A percentile compares a stretch with the other conserved stretches of the same genome.
Conservation (phyloP, 768 basidiomycete genomes). For the Boletellus sp. region DNA sequence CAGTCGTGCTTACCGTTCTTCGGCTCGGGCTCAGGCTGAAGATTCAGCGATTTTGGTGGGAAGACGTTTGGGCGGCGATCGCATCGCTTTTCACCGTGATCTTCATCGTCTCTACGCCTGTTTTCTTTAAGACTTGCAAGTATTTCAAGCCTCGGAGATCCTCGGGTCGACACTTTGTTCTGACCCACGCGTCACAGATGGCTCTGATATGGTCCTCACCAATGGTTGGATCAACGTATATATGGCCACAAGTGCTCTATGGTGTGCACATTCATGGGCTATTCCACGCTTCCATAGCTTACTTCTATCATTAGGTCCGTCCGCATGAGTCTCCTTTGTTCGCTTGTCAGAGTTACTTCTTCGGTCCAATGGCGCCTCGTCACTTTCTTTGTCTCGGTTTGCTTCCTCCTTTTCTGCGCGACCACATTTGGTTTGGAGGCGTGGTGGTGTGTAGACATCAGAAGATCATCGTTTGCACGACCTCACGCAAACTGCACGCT, state of each 20-base stretch:
- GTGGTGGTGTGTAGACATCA: constrained; percentile 7
- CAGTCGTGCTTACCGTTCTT: constrained; percentile 10
- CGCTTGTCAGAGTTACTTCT: constrained; percentile 8
- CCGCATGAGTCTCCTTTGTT: constrained; percentile 16
- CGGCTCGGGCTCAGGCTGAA: constrained; percentile 14
- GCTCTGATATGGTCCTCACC: not conserved
- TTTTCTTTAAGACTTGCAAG: not conserved
- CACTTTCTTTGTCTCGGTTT: not conserved
- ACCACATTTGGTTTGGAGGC: constrained; percentile 2
- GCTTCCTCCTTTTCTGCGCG: constrained; percentile 3
- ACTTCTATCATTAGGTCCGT: constrained; percentile 9
- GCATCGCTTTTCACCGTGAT: not conserved
- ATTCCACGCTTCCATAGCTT: not conserved
- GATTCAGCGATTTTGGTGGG: constrained; percentile 22
- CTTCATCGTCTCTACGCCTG: not conserved
- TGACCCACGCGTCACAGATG: constrained; percentile 1
- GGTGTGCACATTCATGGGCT: constrained; percentile 3
- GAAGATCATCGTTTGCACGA: not conserved
- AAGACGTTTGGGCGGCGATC: constrained; percentile 21
- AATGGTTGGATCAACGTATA: constrained; percentile 1
- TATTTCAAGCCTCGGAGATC: not conserved
- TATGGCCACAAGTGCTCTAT: constrained; percentile 9
- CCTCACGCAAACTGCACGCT: not conserved
- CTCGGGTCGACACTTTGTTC: too few relatives aligned
- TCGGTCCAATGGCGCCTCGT: not conserved